These are phyloP conservation scores for Artemisia tridentata DNA, from an alignment of 129 eudicot species.

Conservation along the genomic window DNA sequence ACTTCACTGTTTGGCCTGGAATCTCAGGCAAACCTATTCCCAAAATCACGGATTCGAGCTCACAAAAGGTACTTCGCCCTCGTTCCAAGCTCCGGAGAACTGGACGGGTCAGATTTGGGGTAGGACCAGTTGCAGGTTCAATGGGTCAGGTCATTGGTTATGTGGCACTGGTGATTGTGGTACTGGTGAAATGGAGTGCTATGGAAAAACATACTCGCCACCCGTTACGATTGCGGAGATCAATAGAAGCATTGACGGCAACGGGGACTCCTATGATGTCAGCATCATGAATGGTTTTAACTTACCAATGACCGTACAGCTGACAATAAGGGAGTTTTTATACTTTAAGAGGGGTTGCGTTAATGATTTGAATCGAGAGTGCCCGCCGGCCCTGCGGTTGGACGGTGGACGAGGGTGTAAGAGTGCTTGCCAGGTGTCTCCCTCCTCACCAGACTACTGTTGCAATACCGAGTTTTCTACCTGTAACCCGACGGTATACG, in stretches of 20 bases:
- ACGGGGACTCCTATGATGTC: too few species aligned
- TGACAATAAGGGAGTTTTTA: slow-evolving; percentile 5
- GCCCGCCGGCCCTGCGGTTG: slow-evolving; percentile 25
- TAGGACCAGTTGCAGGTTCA: slow-evolving; percentile 25
- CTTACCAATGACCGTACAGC: slow-evolving; percentile 33
- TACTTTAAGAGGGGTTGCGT: slow-evolving; percentile 27
- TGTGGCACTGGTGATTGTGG: too few species aligned
- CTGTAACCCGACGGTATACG: slow-evolving; percentile 23
- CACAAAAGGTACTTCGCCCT: slow-evolving; percentile 28
- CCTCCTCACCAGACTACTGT: slow-evolving; percentile 30
- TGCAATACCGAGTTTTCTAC: slow-evolving; percentile 20
- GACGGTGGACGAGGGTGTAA: too few species aligned
- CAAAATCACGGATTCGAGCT: slow-evolving; percentile 57
- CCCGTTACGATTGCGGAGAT: too few species aligned
- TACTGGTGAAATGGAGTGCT: too few species aligned
- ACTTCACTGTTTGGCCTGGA: too few species aligned
- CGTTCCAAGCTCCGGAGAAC: slow-evolving; percentile 35
- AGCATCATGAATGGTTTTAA: too few species aligned
- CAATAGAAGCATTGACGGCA: too few species aligned
- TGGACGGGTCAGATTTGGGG: slow-evolving; percentile 48
- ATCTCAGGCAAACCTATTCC: slow-evolving; percentile 26
- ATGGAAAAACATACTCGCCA: too few species aligned
- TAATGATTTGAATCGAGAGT: slow-evolving; percentile 22
- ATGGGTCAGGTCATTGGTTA: too few species aligned
- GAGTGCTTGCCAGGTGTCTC: slow-evolving; percentile 30